Evolutionary conservation across 1,139 yeast genomes (phyloP).

Genomic region (Pichia norvegensis): DNA sequence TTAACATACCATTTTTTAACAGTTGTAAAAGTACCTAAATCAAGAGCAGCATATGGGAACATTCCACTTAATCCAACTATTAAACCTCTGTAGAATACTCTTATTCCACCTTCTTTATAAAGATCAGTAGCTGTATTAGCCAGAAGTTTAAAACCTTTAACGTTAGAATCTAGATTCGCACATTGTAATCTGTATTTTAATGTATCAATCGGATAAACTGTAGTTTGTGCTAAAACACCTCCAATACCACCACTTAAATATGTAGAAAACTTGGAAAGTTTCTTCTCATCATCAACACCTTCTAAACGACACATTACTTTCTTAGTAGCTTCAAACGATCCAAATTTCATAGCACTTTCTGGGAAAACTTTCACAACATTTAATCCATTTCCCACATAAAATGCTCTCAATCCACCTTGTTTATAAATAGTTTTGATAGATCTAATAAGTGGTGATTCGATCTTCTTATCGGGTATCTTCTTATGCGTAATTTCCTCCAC

Average conservation of each 20-base stretch:
- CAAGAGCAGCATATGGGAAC: slow-evolving; percentile 95
- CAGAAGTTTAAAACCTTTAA: slow-evolving; percentile 55
- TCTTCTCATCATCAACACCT: slow-evolving; percentile 65
- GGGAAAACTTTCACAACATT: slow-evolving; percentile 94
- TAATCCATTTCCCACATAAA: slow-evolving; percentile 91
- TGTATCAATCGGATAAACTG: slow-evolving; percentile 95
- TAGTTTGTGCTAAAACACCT: slow-evolving; percentile 85
- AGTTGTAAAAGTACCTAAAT: slow-evolving; percentile 85
- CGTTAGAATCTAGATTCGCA: slow-evolving; percentile 54
- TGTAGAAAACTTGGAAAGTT: slow-evolving; percentile 69
- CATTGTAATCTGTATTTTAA: slow-evolving; percentile 79
- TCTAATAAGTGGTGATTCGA: slow-evolving; percentile 62
- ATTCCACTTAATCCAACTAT: slow-evolving; percentile 86
- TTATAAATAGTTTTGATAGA: slow-evolving; percentile 79
- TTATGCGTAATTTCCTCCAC: slow-evolving; percentile 29
- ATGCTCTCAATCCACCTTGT: slow-evolving; percentile 81
- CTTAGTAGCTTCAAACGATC: slow-evolving; percentile 86
- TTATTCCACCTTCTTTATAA: slow-evolving; percentile 72
- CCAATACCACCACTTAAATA: slow-evolving; percentile 94
- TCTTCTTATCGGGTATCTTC: slow-evolving; percentile 31
- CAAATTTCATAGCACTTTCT: slow-evolving; percentile 95
- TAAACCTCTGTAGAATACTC: slow-evolving; percentile 78
- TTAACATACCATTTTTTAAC: slow-evolving; percentile 69
- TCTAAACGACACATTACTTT: slow-evolving; percentile 66
- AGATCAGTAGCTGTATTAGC: slow-evolving; percentile 64